phyloP scores from a whole-genome alignment of 768 basidiomycete genomes.

The Tulasnella sp. region DNA sequence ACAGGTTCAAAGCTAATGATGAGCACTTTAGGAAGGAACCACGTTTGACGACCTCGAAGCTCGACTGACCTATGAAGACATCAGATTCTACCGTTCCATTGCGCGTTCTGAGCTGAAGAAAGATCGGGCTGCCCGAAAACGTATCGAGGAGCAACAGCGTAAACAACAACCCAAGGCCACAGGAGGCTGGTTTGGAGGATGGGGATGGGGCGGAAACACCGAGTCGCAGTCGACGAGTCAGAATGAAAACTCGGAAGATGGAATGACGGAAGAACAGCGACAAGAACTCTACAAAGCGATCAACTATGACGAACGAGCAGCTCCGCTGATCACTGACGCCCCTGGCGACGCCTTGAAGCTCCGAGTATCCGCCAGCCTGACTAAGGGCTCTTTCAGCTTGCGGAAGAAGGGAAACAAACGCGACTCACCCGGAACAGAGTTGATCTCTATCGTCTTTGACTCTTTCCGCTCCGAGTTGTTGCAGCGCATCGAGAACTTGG shows the following conservation, averaged over 20 bases:
- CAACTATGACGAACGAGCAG: slow-evolving; percentile 82
- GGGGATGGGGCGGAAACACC: slow-evolving; percentile 19
- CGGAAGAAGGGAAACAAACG: slow-evolving; percentile 41
- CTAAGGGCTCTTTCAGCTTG: slow-evolving; percentile 78
- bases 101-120: slow-evolving; percentile 79
- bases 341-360: slow-evolving; percentile 71
- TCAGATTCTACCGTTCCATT: slow-evolving; percentile 94
- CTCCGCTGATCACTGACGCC: slow-evolving; percentile 55
- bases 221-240: slow-evolving; percentile 27
- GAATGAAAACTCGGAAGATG: slow-evolving; percentile 34
- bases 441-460: slow-evolving; percentile 81
- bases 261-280: slow-evolving; percentile 50
- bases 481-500: slow-evolving; percentile 78
- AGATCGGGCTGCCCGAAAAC: slow-evolving; percentile 53
- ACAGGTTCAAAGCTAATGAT: slow-evolving; percentile 23
- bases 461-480: slow-evolving; percentile 70
- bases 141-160: slow-evolving; percentile 44
- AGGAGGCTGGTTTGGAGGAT: slow-evolving; percentile 27
- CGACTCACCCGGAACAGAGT: slow-evolving; percentile 37
- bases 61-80: slow-evolving; percentile 84
- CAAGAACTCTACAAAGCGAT: slow-evolving; percentile 80
- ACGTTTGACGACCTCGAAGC: slow-evolving; percentile 54
- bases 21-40: slow-evolving; percentile 2
- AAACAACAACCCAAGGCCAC: slow-evolving; percentile 26
- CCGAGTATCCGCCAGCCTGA: slow-evolving; percentile 61